Conservation (phyloP, 495 filamentous ascomycete species). For the Lophium mytilinum region DNA sequence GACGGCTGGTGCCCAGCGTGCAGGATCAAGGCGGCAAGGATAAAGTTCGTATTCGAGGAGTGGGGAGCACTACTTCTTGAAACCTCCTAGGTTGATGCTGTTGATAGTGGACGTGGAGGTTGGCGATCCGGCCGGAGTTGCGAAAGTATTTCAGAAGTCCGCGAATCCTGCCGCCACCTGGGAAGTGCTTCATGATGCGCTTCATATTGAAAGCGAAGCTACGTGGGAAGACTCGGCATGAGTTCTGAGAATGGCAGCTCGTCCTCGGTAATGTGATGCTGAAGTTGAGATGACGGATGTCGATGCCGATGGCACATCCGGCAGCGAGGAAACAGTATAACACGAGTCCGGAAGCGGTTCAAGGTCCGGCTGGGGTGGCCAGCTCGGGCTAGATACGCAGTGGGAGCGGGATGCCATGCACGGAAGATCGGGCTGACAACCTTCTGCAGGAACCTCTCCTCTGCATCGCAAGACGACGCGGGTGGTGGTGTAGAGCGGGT, state of each 20-base stretch:
- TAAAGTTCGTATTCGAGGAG: not conserved
- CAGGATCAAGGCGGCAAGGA: not conserved
- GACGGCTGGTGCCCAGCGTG: not conserved
- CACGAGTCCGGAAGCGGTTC: not conserved
- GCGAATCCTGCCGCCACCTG: not conserved
- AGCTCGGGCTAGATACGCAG: not conserved
- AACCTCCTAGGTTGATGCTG: not conserved
- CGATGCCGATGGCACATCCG: not conserved
- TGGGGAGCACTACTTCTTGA: not conserved
- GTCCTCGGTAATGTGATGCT: not conserved
- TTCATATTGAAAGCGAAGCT: not conserved
- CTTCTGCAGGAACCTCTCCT: not conserved
- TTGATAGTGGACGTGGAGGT: not conserved
- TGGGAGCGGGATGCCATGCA: not conserved
- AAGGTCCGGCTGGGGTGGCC: not conserved
- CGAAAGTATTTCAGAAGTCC: not conserved
- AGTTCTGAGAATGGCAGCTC: not conserved
- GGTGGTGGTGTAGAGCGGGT: not conserved
- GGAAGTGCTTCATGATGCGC: not conserved
- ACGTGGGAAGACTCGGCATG: not conserved
- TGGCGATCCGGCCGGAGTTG: not conserved
- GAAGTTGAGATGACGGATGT: not conserved
- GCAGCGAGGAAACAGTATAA: not conserved
- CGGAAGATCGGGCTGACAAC: not conserved
- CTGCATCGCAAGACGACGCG: not conserved